phyloP scores from a whole-genome alignment of 768 basidiomycete species.

The Gloeostereum incarnatum region DNA sequence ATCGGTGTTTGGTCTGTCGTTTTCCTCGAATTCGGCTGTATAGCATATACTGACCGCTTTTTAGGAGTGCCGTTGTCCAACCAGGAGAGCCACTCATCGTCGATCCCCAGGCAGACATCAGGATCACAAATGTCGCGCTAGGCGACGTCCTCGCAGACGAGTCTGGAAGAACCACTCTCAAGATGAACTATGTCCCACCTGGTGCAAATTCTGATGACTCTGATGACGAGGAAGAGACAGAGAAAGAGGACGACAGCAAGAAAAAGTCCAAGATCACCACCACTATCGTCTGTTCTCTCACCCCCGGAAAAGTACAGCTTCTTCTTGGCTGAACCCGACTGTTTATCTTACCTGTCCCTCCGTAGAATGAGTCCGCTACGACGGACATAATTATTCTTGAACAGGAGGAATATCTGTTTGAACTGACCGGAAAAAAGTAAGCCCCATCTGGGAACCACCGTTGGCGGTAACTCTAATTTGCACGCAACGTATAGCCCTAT shows the following conservation, averaged over 20 bases:
- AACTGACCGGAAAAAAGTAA: constrained; percentile 78
- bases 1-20: constrained; percentile 57
- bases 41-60: constrained; percentile 7
- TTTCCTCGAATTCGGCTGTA: background rate
- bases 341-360: constrained; percentile 4
- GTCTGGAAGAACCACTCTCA: constrained; percentile 54
- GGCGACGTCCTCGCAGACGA: constrained; percentile 62
- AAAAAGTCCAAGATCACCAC: constrained; percentile 22
- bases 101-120: constrained; percentile 56
- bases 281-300: constrained; percentile 70
- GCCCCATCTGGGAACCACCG: constrained; percentile 11
- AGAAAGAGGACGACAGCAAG: constrained; percentile 25
- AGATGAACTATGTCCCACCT: constrained; percentile 43
- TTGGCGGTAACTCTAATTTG: background rate
- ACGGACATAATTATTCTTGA: constrained; percentile 65
- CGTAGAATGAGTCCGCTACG: constrained; percentile 68
- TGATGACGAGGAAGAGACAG: constrained; percentile 38
- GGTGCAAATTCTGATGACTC: constrained; percentile 27
- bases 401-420: constrained; percentile 56
- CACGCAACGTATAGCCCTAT: constrained; percentile 39
- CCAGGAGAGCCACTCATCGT: constrained; percentile 52
- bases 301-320: constrained; percentile 62
- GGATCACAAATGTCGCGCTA: constrained; percentile 77
- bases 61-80: constrained; percentile 52
- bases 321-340: background rate